Percentiles rank a stretch among this genome's conserved stretches.
Conservation (phyloP, 1,284 basidiomycete genomes). For the Phlebopus sp. region DNA sequence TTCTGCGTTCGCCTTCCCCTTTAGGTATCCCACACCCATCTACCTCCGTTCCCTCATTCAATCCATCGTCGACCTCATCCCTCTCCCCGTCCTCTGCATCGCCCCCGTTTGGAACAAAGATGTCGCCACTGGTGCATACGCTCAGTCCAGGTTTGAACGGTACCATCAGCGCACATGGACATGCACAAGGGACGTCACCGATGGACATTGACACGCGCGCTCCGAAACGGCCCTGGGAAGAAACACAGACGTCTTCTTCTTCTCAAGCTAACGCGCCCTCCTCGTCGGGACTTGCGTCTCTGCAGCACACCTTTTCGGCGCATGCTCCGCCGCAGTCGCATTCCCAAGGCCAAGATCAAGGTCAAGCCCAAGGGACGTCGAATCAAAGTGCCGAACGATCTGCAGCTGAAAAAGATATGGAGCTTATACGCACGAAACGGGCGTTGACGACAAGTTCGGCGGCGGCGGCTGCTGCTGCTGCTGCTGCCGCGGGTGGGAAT, state of each 20-base stretch:
- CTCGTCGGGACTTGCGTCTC: conserved; percentile 19
- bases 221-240: conserved; percentile 78
- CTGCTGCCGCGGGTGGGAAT: conserved; percentile 17
- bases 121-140: conserved; percentile 12
- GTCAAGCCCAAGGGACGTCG: conserved; percentile 19
- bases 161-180: not conserved
- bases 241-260: conserved; percentile 29
- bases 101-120: conserved; percentile 21
- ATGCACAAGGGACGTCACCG: conserved; percentile 12
- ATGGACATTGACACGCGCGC: conserved; percentile 40
- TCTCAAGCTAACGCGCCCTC: conserved; percentile 1
- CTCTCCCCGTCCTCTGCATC: conserved; percentile 8
- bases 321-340: not conserved
- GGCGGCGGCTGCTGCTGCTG: conserved; percentile 42
- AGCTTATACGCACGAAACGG: conserved; percentile 72
- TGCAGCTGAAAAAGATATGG: conserved; percentile 77
- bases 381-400: conserved; percentile 35
- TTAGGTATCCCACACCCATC: conserved; percentile 12
- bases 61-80: conserved; percentile 17
- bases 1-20: conserved; percentile 42
- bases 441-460: conserved; percentile 55
- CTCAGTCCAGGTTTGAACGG: conserved; percentile 9
- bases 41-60: conserved; percentile 1
- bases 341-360: not conserved
- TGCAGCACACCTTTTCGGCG: conserved; percentile 22